Percentiles rank a stretch among this genome's conserved stretches.
Evolutionary conservation across 257 asterid genomes (phyloP).

Genomic region (Nicotiana tabacum): DNA sequence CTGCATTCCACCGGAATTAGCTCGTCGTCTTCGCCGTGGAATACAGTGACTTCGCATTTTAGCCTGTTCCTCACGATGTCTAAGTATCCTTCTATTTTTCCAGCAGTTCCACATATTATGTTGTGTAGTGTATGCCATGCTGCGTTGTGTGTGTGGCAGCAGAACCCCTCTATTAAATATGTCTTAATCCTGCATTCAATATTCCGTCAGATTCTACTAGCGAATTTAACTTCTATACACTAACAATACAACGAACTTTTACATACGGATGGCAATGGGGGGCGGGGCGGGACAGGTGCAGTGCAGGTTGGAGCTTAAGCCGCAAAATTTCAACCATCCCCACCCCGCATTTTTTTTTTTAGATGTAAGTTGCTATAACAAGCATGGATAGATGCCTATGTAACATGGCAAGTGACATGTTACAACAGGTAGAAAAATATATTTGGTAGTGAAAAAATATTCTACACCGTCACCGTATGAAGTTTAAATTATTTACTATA

Average conservation of each 20-base stretch:
- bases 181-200: constrained; percentile 52
- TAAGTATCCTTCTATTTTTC: constrained; percentile 63
- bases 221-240: neutral
- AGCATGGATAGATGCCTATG: neutral
- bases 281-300: no score
- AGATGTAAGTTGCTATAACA: no score
- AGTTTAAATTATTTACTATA: no score
- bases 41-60: constrained; percentile 53
- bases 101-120: constrained; percentile 83
- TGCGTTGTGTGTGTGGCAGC: constrained; percentile 86
- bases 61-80: constrained; percentile 47
- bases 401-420: neutral
- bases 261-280: no score
- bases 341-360: no score
- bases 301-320: no score
- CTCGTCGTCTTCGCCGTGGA: constrained; percentile 76
- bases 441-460: no score
- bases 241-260: no score
- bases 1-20: constrained; percentile 90
- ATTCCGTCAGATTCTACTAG: neutral
- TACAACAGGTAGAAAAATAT: no score
- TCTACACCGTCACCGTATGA: no score
- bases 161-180: constrained; percentile 85
- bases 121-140: constrained; percentile 99
- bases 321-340: no score